phyloP scores from a whole-genome alignment of 2,329 filamentous ascomycete species.

The Aspergillus puulaauensis region DNA sequence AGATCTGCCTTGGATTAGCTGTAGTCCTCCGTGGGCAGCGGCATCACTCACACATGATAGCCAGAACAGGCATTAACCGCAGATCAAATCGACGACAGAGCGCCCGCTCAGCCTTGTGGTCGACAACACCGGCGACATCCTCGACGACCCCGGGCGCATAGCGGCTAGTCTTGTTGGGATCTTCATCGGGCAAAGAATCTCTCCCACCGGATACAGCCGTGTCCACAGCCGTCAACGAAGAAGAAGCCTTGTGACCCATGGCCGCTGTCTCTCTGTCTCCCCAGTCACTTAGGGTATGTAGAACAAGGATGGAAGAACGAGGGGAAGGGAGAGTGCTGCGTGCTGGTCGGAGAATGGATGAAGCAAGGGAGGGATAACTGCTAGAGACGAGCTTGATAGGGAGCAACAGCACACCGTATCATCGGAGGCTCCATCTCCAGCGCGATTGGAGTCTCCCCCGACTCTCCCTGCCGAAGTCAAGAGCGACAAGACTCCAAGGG shows the following conservation, averaged over 20 bases:
- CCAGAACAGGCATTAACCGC: slow-evolving; percentile 55
- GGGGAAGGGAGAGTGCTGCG: background rate
- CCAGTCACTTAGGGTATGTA: background rate
- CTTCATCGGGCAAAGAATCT: slow-evolving; percentile 13
- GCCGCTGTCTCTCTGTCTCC: background rate
- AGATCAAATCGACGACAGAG: slow-evolving; percentile 56
- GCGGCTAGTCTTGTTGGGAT: slow-evolving; percentile 8
- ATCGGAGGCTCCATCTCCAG: background rate
- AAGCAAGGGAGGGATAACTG: slow-evolving; percentile 14
- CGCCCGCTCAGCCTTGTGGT: slow-evolving; percentile 47
- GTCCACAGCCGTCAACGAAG: slow-evolving; percentile 6
- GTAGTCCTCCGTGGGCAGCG: background rate
- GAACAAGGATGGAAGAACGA: background rate
- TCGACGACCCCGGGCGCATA: slow-evolving; percentile 19
- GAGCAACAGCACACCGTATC: slow-evolving; percentile 6
- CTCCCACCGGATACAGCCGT: slow-evolving; percentile 4
- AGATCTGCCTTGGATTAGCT: slow-evolving; percentile 44
- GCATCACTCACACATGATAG: slow-evolving; percentile 52
- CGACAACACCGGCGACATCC: slow-evolving; percentile 37
- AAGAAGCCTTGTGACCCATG: background rate
- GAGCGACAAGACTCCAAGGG: background rate
- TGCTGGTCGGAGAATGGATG: background rate
- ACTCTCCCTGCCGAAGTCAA: background rate
- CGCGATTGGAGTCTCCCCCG: slow-evolving; percentile 1
- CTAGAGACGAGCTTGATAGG: background rate